phyloP scores from a whole-genome alignment of 2,329 filamentous ascomycete genomes.

The Fusarium tanahbumbuense region DNA sequence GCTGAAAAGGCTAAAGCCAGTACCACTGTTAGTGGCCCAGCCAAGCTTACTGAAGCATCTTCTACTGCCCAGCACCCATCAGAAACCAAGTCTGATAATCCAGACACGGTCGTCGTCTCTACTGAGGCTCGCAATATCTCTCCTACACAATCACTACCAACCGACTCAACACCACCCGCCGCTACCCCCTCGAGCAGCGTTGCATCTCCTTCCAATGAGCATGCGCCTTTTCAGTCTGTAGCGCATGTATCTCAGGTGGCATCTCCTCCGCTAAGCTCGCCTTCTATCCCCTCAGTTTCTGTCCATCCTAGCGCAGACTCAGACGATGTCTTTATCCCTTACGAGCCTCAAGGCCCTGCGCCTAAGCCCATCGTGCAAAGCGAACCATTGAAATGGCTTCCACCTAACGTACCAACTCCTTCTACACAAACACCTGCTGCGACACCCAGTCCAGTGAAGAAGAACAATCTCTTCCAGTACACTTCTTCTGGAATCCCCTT shows the following conservation, averaged over 20 bases:
- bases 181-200: slow-evolving; percentile 43
- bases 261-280: slow-evolving; percentile 48
- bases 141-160: slow-evolving; percentile 23
- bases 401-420: slow-evolving; percentile 58
- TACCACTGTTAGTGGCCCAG: slow-evolving; percentile 5
- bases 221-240: slow-evolving; percentile 34
- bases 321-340: slow-evolving; percentile 62
- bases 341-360: slow-evolving; percentile 65
- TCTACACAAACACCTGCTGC: slow-evolving; percentile 49
- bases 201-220: slow-evolving; percentile 43
- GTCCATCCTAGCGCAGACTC: slow-evolving; percentile 43
- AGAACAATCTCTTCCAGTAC: slow-evolving; percentile 51
- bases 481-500: slow-evolving; percentile 61
- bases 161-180: slow-evolving; percentile 39
- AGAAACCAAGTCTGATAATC: not conserved
- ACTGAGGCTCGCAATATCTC: slow-evolving; percentile 15
- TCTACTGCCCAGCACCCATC: slow-evolving; percentile 2
- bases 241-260: slow-evolving; percentile 41
- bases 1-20: slow-evolving; percentile 30
- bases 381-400: slow-evolving; percentile 63
- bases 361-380: slow-evolving; percentile 53
- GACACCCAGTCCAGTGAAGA: slow-evolving; percentile 54
- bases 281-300: slow-evolving; percentile 44
- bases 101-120: not conserved
- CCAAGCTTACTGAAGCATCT: not conserved